Conservation (phyloP, 345 rosid species). For the Trapa bicornis region DNA sequence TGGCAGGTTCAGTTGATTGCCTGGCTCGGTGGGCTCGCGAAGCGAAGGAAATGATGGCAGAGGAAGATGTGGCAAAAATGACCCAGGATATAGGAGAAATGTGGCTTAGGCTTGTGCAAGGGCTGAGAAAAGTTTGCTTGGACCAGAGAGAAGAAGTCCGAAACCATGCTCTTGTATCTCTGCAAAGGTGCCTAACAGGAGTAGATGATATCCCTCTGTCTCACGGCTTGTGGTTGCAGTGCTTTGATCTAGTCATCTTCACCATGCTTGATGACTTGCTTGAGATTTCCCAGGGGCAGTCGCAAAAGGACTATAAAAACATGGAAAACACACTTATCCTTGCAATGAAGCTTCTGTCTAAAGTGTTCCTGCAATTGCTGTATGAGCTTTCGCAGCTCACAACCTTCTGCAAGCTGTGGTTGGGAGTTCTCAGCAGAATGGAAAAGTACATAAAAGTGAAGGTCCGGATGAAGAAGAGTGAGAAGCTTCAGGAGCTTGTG, state of each 20-base stretch:
- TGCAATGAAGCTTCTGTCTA: constrained; percentile 66
- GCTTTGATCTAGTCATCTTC: constrained; percentile 83
- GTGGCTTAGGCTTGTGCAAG: constrained; percentile 97
- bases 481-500: constrained; percentile 81
- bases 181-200: constrained; percentile 79
- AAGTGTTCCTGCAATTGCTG: constrained; percentile 68
- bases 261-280: constrained; percentile 88
- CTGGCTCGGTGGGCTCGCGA: constrained; percentile 59
- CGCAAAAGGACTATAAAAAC: constrained; percentile 87
- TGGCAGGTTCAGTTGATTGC: constrained; percentile 75
- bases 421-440: constrained; percentile 86
- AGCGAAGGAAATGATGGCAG: constrained; percentile 65
- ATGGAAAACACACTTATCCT: constrained; percentile 82
- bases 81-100: constrained; percentile 78
- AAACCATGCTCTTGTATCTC: constrained; percentile 73
- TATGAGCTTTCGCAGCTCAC: constrained; percentile 60
- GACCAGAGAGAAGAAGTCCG: constrained; percentile 97
- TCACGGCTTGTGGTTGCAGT: constrained; percentile 68
- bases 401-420: constrained; percentile 86
- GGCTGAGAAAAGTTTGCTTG: constrained; percentile 90
- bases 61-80: constrained; percentile 63
- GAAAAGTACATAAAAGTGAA: constrained; percentile 88
- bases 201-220: constrained; percentile 59
- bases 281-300: constrained; percentile 82
- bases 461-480: constrained; percentile 76